Evolutionary conservation across 2,329 filamentous ascomycete genomes (phyloP).

Genomic region (Colletotrichum plurivorum): DNA sequence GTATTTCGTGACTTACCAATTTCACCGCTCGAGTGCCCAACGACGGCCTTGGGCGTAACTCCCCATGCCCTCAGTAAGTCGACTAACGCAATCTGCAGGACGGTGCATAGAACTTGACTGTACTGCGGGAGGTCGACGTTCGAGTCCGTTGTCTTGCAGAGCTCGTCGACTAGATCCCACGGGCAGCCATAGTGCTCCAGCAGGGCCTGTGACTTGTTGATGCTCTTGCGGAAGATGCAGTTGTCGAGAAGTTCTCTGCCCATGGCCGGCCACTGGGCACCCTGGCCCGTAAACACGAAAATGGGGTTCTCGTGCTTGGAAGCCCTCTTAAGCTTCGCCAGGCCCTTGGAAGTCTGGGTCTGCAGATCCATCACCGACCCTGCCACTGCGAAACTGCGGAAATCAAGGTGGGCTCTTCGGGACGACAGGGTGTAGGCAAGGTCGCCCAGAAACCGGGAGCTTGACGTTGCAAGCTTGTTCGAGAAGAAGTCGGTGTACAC

Average conservation of each 20-base stretch:
- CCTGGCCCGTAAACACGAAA: conserved; percentile 54
- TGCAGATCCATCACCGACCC: conserved; percentile 11
- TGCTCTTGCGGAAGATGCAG: conserved; percentile 24
- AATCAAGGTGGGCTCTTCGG: conserved; percentile 3
- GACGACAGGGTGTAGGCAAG: conserved; percentile 7
- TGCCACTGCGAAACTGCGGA: conserved; percentile 16
- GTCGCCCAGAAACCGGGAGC: neutral
- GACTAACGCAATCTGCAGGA: conserved; percentile 62
- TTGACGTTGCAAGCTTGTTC: conserved; percentile 6
- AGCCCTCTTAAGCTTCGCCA: neutral
- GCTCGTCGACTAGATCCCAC: conserved; percentile 21
- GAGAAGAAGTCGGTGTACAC: neutral
- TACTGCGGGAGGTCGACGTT: conserved; percentile 17
- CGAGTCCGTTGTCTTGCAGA: neutral
- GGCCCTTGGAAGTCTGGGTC: neutral
- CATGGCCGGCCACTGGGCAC: conserved; percentile 54
- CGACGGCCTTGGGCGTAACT: conserved; percentile 44
- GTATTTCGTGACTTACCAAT: conserved; percentile 3
- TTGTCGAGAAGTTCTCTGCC: conserved; percentile 47
- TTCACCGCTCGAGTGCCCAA: conserved; percentile 29
- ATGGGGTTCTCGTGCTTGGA: conserved; percentile 22
- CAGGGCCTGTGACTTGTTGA: conserved; percentile 14
- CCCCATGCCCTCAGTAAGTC: conserved; percentile 59
- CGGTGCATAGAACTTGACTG: conserved; percentile 59
- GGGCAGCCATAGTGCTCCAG: conserved; percentile 13